These are phyloP conservation scores for Lactarius trivialis DNA, from an alignment of 768 basidiomycete species.

Conservation along the genomic window DNA sequence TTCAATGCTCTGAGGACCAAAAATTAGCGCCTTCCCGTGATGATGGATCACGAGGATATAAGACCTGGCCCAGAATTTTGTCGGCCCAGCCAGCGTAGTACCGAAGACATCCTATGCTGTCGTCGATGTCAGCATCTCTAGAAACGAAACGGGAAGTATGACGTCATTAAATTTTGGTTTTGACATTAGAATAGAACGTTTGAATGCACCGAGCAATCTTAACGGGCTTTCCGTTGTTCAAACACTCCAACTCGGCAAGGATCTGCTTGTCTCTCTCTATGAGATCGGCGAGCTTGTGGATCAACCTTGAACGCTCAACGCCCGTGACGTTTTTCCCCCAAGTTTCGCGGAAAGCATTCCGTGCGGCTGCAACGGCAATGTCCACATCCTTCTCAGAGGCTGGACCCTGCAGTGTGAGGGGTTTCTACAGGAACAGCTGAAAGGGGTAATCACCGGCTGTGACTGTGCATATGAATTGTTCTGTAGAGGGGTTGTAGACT, in stretches of 20 bases:
- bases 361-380: conserved; percentile 74
- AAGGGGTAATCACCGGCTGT: conserved; percentile 36
- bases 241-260: conserved; percentile 75
- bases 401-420: conserved; percentile 26
- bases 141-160: not conserved
- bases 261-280: conserved; percentile 80
- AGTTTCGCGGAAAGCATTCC: conserved; percentile 72
- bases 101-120: conserved; percentile 68
- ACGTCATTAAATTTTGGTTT: conserved; percentile 22
- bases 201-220: conserved; percentile 43
- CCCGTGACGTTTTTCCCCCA: conserved; percentile 91
- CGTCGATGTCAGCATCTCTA: conserved; percentile 78
- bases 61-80: conserved; percentile 82
- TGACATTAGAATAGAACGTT: conserved; percentile 23
- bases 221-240: conserved; percentile 92
- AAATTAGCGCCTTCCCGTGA: conserved; percentile 3
- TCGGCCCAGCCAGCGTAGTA: conserved; percentile 98
- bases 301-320: conserved; percentile 68
- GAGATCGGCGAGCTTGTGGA: conserved; percentile 84
- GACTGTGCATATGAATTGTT: conserved; percentile 63
- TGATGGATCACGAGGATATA: conserved; percentile 21
- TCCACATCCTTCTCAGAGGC: conserved; percentile 75
- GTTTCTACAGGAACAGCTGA: not conserved
- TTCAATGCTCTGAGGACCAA: conserved; percentile 57
- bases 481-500: conserved; percentile 65